Evolutionary conservation across 2,329 filamentous ascomycete genomes (phyloP).

Genomic region (Cladosporium sp.): DNA sequence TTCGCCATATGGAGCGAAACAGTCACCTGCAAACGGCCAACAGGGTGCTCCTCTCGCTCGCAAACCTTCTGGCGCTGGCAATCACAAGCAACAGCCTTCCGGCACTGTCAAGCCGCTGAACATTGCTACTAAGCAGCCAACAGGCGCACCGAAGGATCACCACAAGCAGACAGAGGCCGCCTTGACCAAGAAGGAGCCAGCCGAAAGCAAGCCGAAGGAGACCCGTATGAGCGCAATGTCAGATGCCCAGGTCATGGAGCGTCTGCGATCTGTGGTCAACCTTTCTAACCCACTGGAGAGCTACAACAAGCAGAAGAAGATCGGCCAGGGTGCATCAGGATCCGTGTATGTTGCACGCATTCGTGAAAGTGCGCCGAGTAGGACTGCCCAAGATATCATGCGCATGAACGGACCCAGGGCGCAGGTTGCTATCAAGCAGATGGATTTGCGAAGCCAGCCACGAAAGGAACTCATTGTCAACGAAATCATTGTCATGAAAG

Average conservation of each 20-base stretch:
- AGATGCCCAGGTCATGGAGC: conserved; percentile 94
- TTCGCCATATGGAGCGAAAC: conserved; percentile 26
- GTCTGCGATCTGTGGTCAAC: conserved; percentile 87
- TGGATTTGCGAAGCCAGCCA: conserved; percentile 96
- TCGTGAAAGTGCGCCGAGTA: conserved; percentile 79
- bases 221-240: conserved; percentile 98
- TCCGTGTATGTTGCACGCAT: conserved; percentile 98
- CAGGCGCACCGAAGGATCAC: conserved; percentile 49
- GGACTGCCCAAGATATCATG: conserved; percentile 70
- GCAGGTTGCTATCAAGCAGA: conserved; percentile 98
- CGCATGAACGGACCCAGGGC: conserved; percentile 74
- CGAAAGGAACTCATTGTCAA: conserved; percentile 98
- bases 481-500: conserved; percentile 99
- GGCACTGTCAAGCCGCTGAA: conserved; percentile 49
- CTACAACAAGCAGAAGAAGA: conserved; percentile 99
- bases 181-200: conserved; percentile 68
- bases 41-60: conserved; percentile 25
- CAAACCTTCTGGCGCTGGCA: conserved; percentile 25
- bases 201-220: conserved; percentile 69
- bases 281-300: conserved; percentile 92
- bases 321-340: conserved; percentile 94
- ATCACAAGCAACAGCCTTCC: conserved; percentile 21
- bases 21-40: conserved; percentile 22
- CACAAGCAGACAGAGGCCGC: conserved; percentile 83
- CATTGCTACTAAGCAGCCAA: conserved; percentile 43